phyloP scores from a whole-genome alignment of 495 filamentous ascomycete species.

The Lepidopterella palustris region DNA sequence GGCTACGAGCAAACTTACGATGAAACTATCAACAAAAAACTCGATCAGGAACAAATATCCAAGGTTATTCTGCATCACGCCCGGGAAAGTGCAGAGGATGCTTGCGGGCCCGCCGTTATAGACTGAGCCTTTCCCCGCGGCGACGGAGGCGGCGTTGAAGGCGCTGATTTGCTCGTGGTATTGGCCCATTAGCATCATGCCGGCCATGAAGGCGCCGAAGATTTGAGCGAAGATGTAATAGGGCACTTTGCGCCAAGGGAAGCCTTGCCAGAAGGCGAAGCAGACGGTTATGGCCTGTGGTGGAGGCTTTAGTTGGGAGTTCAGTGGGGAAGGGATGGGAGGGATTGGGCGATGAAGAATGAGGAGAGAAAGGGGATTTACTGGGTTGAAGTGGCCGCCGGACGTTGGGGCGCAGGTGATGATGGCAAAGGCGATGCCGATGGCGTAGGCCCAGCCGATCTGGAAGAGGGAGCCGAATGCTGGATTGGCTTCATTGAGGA shows the following conservation, averaged over 20 bases:
- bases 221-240: slow-evolving; percentile 49
- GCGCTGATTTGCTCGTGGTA: slow-evolving; percentile 44
- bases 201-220: slow-evolving; percentile 48
- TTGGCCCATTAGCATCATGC: slow-evolving; percentile 44
- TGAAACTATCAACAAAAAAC: slow-evolving; percentile 49
- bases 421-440: slow-evolving; percentile 52
- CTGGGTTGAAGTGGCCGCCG: slow-evolving; percentile 49
- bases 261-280: slow-evolving; percentile 48
- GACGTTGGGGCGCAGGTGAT: slow-evolving; percentile 47
- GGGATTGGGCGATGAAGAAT: slow-evolving; percentile 24
- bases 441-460: slow-evolving; percentile 45
- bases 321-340: neutral
- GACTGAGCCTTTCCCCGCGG: slow-evolving; percentile 35
- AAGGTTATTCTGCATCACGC: slow-evolving; percentile 40
- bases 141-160: slow-evolving; percentile 33
- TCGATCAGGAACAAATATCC: slow-evolving; percentile 50
- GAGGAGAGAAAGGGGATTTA: neutral
- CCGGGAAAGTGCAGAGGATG: slow-evolving; percentile 43
- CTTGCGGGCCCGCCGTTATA: slow-evolving; percentile 44
- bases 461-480: slow-evolving; percentile 44
- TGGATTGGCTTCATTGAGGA: slow-evolving; percentile 36
- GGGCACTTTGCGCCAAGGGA: slow-evolving; percentile 47
- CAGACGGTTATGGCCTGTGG: slow-evolving; percentile 39
- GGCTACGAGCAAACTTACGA: slow-evolving; percentile 24
- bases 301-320: too few relatives aligned